phyloP scores from a whole-genome alignment of 2,329 filamentous ascomycete genomes.

The Paraphaeosphaeria minitans region DNA sequence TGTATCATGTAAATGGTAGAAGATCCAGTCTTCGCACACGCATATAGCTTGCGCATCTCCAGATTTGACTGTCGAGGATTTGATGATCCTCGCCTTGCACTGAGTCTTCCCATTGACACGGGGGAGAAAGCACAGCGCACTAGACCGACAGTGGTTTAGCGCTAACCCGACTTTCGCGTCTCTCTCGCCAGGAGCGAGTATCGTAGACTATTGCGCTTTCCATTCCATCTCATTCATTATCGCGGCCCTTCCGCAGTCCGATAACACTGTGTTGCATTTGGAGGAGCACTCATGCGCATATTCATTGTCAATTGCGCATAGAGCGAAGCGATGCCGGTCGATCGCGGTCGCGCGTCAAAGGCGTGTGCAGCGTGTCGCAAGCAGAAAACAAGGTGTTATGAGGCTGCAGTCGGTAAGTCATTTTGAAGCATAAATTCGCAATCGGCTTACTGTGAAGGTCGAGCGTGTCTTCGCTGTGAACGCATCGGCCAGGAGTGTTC shows the following conservation, averaged over 20 bases:
- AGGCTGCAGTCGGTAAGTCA: slow-evolving; percentile 29
- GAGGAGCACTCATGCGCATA: not conserved
- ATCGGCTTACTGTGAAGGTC: slow-evolving; percentile 3
- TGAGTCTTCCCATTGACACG: not conserved
- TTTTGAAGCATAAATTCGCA: not conserved
- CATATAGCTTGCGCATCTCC: no score
- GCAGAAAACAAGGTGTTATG: slow-evolving; percentile 52
- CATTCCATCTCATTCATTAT: not conserved
- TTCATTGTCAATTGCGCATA: not conserved
- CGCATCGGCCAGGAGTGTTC: slow-evolving; percentile 46
- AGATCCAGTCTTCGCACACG: no score
- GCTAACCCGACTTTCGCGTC: not conserved
- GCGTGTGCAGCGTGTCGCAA: slow-evolving; percentile 49
- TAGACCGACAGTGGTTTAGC: not conserved
- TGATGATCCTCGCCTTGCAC: not conserved
- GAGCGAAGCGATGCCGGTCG: slow-evolving; percentile 23
- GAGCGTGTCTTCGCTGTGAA: slow-evolving; percentile 47
- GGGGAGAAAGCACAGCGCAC: not conserved
- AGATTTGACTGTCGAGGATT: not conserved
- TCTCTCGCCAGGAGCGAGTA: not conserved
- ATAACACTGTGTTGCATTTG: not conserved
- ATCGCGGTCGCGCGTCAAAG: slow-evolving; percentile 34
- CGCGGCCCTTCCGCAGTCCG: not conserved
- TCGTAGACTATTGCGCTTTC: not conserved
- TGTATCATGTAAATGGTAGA: no score